These are phyloP conservation scores for Amphicarpaea edgeworthii DNA, from an alignment of 306 rosid genomes.

Conservation along the genomic window DNA sequence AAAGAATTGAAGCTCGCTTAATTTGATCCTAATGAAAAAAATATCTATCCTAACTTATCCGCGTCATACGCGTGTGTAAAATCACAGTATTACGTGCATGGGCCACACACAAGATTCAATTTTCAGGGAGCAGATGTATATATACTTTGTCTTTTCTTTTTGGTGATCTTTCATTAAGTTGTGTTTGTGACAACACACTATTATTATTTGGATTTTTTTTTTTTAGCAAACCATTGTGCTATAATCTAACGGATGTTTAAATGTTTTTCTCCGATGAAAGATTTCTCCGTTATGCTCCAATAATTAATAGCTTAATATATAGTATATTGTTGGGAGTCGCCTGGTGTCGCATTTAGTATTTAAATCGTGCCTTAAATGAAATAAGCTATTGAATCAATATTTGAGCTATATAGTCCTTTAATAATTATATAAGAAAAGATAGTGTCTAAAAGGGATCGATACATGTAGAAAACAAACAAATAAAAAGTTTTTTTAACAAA, in stretches of 20 bases:
- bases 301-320: no score
- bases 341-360: no score
- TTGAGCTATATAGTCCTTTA: no score
- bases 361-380: no score
- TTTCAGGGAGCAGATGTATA: not conserved
- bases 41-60: constrained; percentile 33
- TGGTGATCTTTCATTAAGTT: constrained; percentile 30
- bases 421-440: no score
- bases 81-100: constrained; percentile 15
- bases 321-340: no score
- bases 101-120: constrained; percentile 21
- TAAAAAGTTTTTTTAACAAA: no score
- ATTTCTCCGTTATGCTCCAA: not conserved
- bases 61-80: constrained; percentile 45
- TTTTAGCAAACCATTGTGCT: constrained; percentile 13
- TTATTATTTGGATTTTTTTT: not conserved
- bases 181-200: constrained; percentile 11
- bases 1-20: constrained; percentile 30
- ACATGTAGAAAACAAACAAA: no score
- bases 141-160: constrained; percentile 10
- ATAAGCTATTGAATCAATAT: no score
- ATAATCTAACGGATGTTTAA: not conserved
- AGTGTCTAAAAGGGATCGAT: no score
- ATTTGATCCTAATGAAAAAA: constrained; percentile 18
- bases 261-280: not conserved